These are phyloP conservation scores for Trichosporon coremiiforme DNA, from an alignment of 1,284 basidiomycete species.

Conservation along the genomic window DNA sequence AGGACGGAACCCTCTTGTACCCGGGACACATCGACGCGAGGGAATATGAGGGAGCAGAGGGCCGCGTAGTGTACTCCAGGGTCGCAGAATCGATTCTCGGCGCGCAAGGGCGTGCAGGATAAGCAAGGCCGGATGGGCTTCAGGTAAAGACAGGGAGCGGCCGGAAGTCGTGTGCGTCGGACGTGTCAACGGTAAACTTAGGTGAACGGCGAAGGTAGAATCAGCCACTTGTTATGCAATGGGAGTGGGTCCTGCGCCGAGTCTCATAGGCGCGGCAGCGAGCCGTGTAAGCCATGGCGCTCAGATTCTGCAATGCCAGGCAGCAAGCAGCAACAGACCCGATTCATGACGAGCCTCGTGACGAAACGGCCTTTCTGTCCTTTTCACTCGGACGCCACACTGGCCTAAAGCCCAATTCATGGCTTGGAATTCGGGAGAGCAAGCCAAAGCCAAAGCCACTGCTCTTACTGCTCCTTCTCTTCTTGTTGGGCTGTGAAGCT, in stretches of 20 bases:
- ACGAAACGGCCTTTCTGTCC: neutral
- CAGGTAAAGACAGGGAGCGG: neutral
- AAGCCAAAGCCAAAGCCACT: neutral
- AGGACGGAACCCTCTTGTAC: neutral
- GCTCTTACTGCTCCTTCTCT: no score
- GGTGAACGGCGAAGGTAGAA: neutral
- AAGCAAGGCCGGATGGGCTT: neutral
- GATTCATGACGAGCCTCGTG: conserved; percentile 9
- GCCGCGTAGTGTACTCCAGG: neutral
- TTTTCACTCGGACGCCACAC: neutral
- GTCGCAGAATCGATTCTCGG: neutral
- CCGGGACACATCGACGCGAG: neutral
- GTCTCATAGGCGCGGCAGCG: neutral
- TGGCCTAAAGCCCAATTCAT: neutral
- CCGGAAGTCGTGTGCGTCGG: neutral
- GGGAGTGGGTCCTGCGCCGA: neutral
- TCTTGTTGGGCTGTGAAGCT: neutral
- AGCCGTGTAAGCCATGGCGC: neutral
- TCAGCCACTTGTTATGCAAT: neutral
- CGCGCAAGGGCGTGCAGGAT: neutral
- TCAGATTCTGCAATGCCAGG: neutral
- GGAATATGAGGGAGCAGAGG: neutral
- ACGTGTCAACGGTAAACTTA: neutral
- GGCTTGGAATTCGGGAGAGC: conserved; percentile 8
- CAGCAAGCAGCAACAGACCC: neutral